These are phyloP conservation scores for Lactarius sp. DNA, from an alignment of 768 basidiomycete genomes.

Conservation along the genomic window DNA sequence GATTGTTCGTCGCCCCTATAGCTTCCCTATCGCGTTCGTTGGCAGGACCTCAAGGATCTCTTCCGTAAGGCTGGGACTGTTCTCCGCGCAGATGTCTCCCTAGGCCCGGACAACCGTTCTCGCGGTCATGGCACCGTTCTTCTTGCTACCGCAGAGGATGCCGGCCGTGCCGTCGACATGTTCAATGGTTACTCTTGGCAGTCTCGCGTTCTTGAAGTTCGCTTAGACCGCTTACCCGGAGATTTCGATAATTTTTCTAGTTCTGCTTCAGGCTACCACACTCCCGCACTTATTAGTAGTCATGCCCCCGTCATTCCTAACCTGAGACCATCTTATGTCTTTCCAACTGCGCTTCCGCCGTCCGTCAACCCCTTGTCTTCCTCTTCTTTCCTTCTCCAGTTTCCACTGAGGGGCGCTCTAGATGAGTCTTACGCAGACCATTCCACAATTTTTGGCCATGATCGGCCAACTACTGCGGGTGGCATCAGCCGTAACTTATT, in stretches of 20 bases:
- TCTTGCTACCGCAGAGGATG: constrained; percentile 91
- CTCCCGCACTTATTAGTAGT: constrained; percentile 10
- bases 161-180: constrained; percentile 89
- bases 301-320: constrained; percentile 15
- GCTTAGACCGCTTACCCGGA: constrained; percentile 69
- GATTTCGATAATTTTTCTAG: constrained; percentile 29
- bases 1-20: constrained; percentile 31
- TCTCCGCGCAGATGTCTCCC: constrained; percentile 47
- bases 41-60: constrained; percentile 99
- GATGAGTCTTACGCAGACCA: constrained; percentile 25
- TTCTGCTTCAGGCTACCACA: constrained; percentile 11
- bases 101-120: constrained; percentile 83
- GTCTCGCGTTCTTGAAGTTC: constrained; percentile 84
- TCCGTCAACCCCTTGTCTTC: constrained; percentile 22
- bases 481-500: constrained; percentile 58
- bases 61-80: constrained; percentile 87
- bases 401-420: constrained; percentile 13
- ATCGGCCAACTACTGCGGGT: constrained; percentile 27
- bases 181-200: constrained; percentile 99
- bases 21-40: constrained; percentile 95
- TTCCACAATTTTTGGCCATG: constrained; percentile 30
- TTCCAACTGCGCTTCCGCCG: constrained; percentile 4
- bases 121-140: constrained; percentile 94
- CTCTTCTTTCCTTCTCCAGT: constrained; percentile 22
- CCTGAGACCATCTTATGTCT: constrained; percentile 6